Evolutionary conservation across 805 yeast genomes (phyloP).

Genomic region (Diddensiella santjacobensis): DNA sequence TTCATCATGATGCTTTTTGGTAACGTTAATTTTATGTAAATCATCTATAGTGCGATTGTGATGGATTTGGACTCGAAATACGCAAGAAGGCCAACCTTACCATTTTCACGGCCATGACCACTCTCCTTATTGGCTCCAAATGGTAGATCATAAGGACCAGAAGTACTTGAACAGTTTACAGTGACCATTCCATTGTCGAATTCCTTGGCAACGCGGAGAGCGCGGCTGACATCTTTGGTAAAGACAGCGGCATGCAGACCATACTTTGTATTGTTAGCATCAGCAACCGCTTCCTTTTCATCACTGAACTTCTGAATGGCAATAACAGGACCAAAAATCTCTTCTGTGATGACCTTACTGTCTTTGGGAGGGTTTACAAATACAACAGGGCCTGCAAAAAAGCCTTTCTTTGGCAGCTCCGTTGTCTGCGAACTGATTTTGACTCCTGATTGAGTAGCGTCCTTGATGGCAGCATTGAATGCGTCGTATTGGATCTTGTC

Average conservation of each 20-base stretch:
- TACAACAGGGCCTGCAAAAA: slow-evolving; percentile 53
- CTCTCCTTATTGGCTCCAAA: slow-evolving; percentile 63
- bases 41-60: slow-evolving; percentile 6
- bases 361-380: slow-evolving; percentile 48
- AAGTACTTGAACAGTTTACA: slow-evolving; percentile 7
- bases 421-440: slow-evolving; percentile 53
- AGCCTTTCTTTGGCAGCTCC: slow-evolving; percentile 30
- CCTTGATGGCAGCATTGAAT: slow-evolving; percentile 27
- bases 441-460: slow-evolving; percentile 58
- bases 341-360: slow-evolving; percentile 51
- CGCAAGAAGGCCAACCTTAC: slow-evolving; percentile 7
- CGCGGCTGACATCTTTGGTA: slow-evolving; percentile 47
- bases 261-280: slow-evolving; percentile 52
- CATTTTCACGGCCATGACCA: slow-evolving; percentile 62
- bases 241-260: slow-evolving; percentile 62
- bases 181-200: slow-evolving; percentile 50
- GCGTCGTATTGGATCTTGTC: slow-evolving; percentile 44
- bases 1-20: too few relatives aligned
- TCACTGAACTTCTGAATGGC: slow-evolving; percentile 54
- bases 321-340: slow-evolving; percentile 64
- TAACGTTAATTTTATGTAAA: too few relatives aligned
- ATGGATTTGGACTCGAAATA: slow-evolving; percentile 10
- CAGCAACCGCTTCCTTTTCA: slow-evolving; percentile 48
- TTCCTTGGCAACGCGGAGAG: slow-evolving; percentile 51
- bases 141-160: slow-evolving; percentile 39